Base-by-base conservation (phyloP, 768 basidiomycete genomes). In the Kwoniella newhampshirensis region DNA sequence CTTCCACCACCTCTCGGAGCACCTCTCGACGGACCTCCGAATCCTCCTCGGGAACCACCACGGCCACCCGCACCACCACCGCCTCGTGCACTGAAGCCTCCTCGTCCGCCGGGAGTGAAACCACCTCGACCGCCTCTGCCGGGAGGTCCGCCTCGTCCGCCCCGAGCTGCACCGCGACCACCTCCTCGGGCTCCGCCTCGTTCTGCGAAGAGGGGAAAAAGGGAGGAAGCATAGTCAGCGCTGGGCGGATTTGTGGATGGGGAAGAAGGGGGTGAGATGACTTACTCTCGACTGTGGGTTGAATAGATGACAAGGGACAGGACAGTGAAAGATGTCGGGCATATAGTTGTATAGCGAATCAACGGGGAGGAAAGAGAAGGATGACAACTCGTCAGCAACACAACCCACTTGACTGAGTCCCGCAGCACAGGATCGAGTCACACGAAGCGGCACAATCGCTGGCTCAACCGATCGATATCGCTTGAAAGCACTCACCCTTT, bases 201-300 rank as follows among this genome's bases (percentile, higher is more conserved):
- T 41, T 64, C 63, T 57, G 65, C 30, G 25, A 45, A 18, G 26
- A 50, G 18, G 9, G 58, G 47, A 42, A 17, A 43, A 18, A 35
- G n/a, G n/a, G n/a, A n/a, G n/a, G n/a, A n/a, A n/a, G n/a, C n/a
- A n/a, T n/a, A n/a, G n/a, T n/a, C n/a, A n/a, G n/a, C n/a, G n/a
- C n/a, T 81, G 13, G n/a, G n/a, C n/a, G n/a, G n/a, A n/a, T n/a
- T n/a, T n/a, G n/a, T n/a, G n/a, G 67, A 73, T 39, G 54, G 74
- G 71, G 74, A 61, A 71, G 68, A 27, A 75, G 77, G 70, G 82
- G 82, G 84, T 57, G 40, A 44, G 8, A 60, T 52, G 30, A 43
- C 40, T 27, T 49, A 28, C 45, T 42, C 40, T 21, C 28, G 20
- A 23, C 45, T 30, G 41, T n/a, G n/a, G n/a, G 36, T 32, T 32